Evolutionary conservation across 2,329 filamentous ascomycete genomes (phyloP), one percentile per base, ranked within the genome.

Genomic region (Harringtonia aguacate): DNA sequence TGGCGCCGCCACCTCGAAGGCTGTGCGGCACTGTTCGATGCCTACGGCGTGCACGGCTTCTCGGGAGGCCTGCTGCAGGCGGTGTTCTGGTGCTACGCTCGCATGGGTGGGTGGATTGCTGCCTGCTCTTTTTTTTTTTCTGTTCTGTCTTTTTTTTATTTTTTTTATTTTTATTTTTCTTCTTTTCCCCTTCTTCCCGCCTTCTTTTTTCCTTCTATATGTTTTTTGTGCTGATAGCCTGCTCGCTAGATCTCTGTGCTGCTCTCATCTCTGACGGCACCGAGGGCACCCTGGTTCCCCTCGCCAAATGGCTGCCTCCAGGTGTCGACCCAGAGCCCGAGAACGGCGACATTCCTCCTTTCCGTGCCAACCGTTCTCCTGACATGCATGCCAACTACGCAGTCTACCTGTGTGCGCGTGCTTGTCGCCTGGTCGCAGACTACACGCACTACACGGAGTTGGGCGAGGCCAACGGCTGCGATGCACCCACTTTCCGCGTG

Each of bases 361-460:
- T 69, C 51, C 54, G 56, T 30, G 20, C 31, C 7, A 10, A 45
- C 15, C 48, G 50, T 51, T 61, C 58, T 10, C 62, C 69, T 6
- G 75, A 79, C 50, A 75, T 72, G 65, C 68, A 76, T 48, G 75
- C 75, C 28, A 79, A 79, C 50, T 74, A 73, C 49, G 66, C 74
- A 8, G 73, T 79, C 3, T 79, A 73, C 49, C 63, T 80, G 2
- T 70, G 66, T 41, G 68, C 73, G 4, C 66, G 65, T 45, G 66
- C 67, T 2, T 73, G 68, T 46, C 66, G 75, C 49, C 63, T 78
- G 4, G 59, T 73, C 13, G 64, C 68, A 9, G 62, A 68, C 42
- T 66, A 66, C 17, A 73, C 70, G 4, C 66, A 67, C 29, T 69
- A 63, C 48, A 50, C 65, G 4, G 70, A 75, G 50, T 58, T 73